phyloP scores from a whole-genome alignment of 2,329 filamentous ascomycete genomes.

The Cercospora sp. region DNA sequence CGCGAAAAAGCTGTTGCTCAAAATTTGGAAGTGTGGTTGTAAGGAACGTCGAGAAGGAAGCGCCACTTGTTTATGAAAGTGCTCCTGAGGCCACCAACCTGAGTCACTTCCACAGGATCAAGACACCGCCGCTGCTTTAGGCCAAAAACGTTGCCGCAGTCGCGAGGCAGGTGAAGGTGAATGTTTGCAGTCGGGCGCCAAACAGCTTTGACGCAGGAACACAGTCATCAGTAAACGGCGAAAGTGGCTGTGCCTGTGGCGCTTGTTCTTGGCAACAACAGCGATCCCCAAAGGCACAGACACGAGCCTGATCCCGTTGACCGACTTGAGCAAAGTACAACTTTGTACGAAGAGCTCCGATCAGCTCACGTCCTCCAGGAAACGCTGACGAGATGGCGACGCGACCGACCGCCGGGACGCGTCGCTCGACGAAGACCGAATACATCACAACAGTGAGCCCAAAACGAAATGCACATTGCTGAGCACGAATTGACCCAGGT shows the following conservation, averaged over 20 bases:
- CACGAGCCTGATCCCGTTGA: background rate
- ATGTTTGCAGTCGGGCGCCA: background rate
- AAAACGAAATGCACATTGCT: background rate
- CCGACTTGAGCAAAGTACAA: background rate
- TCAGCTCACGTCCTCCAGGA: background rate
- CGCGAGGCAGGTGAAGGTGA: background rate
- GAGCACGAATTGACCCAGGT: slow-evolving; percentile 11
- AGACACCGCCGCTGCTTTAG: slow-evolving; percentile 10
- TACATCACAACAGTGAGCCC: slow-evolving; percentile 86
- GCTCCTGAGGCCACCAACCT: background rate
- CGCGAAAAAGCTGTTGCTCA: background rate
- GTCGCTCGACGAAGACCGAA: slow-evolving; percentile 76
- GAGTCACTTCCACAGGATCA: slow-evolving; percentile 3
- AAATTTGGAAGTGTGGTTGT: slow-evolving; percentile 4
- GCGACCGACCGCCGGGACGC: slow-evolving; percentile 40
- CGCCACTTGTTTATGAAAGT: background rate
- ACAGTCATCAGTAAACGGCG: background rate
- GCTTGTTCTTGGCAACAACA: background rate
- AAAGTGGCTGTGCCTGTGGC: background rate
- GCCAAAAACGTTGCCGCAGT: background rate
- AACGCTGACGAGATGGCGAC: slow-evolving; percentile 35
- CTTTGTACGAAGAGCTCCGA: background rate
- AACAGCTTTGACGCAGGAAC: slow-evolving; percentile 1
- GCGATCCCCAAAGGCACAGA: background rate
- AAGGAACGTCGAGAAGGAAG: slow-evolving; percentile 10